A percentile compares a stretch with the other conserved stretches of the same genome.
Conservation (phyloP, 2,329 filamentous ascomycete species). For the Acrocalymma vagum region DNA sequence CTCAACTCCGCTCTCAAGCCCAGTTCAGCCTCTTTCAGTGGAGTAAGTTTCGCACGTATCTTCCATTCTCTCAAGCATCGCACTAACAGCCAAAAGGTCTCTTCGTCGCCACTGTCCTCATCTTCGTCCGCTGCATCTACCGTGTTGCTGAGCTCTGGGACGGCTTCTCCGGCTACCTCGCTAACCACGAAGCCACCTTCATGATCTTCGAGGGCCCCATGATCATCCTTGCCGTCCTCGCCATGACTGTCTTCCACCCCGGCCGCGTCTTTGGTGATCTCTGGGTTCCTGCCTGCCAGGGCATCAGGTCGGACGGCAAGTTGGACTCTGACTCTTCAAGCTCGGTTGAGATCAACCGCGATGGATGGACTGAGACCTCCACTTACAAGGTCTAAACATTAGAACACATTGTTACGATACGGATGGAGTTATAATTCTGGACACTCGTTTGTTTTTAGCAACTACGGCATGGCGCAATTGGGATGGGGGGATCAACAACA, state of each 20-base stretch:
- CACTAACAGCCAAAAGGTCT: conserved; percentile 34
- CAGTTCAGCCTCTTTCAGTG: conserved; percentile 31
- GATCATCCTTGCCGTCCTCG: conserved; percentile 55
- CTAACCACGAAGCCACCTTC: conserved; percentile 57
- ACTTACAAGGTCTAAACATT: too few relatives aligned
- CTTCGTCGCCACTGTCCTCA: conserved; percentile 50
- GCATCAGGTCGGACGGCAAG: conserved; percentile 21
- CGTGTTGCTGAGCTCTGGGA: conserved; percentile 57
- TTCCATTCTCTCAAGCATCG: neutral
- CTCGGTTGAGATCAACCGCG: conserved; percentile 17
- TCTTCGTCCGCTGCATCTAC: conserved; percentile 57
- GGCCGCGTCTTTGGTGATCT: conserved; percentile 33
- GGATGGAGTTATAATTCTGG: too few relatives aligned
- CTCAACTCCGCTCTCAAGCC: conserved; percentile 18
- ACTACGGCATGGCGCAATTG: too few relatives aligned
- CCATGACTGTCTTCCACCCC: conserved; percentile 57
- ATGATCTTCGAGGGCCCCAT: conserved; percentile 62
- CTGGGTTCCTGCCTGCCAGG: conserved; percentile 35
- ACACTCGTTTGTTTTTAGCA: too few relatives aligned
- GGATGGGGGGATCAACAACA: too few relatives aligned
- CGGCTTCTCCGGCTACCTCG: conserved; percentile 53
- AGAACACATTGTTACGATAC: too few relatives aligned
- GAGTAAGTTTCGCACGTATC: conserved; percentile 18
- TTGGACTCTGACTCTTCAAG: conserved; percentile 11
- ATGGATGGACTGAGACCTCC: too few relatives aligned